Evolutionary conservation across 2,329 filamentous ascomycete genomes (phyloP).

Genomic region (Exophiala mesophila): DNA sequence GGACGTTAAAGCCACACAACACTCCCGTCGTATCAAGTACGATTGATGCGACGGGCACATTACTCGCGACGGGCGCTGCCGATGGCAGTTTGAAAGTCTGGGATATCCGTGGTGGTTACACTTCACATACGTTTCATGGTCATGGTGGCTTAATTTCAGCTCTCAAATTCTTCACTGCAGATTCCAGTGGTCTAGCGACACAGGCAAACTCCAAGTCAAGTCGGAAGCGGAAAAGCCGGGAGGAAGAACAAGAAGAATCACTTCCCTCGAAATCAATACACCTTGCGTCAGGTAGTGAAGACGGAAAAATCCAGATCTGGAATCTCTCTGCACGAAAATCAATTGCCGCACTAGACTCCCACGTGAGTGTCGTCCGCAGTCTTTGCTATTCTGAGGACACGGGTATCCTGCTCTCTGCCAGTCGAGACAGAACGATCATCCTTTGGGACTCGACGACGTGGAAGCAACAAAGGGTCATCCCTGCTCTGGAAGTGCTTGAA

Average conservation of each 20-base stretch:
- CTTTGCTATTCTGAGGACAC: conserved; percentile 74
- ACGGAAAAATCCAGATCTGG: conserved; percentile 88
- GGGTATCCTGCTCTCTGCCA: conserved; percentile 73
- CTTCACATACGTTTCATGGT: conserved; percentile 91
- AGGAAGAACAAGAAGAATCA: conserved; percentile 45
- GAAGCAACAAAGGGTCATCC: conserved; percentile 75
- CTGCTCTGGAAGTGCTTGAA: conserved; percentile 81
- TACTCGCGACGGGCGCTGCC: conserved; percentile 86
- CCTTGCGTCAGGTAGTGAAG: conserved; percentile 86
- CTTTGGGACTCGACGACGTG: conserved; percentile 85
- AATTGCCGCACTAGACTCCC: conserved; percentile 75
- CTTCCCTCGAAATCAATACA: conserved; percentile 48
- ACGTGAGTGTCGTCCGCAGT: conserved; percentile 89
- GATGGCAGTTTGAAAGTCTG: conserved; percentile 95
- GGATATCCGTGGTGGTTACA: conserved; percentile 82
- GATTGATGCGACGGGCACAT: conserved; percentile 78
- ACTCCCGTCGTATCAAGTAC: conserved; percentile 84
- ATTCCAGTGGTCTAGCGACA: conserved; percentile 10
- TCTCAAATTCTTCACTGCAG: conserved; percentile 76
- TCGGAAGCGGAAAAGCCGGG: conserved; percentile 35
- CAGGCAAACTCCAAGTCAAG: conserved; percentile 4
- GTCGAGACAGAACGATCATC: conserved; percentile 89
- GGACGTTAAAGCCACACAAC: conserved; percentile 82
- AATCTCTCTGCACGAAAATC: conserved; percentile 79
- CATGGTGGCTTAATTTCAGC: conserved; percentile 89